Evolutionary conservation across 495 filamentous ascomycete species (phyloP).

Genomic region (Penicillium soppii): DNA sequence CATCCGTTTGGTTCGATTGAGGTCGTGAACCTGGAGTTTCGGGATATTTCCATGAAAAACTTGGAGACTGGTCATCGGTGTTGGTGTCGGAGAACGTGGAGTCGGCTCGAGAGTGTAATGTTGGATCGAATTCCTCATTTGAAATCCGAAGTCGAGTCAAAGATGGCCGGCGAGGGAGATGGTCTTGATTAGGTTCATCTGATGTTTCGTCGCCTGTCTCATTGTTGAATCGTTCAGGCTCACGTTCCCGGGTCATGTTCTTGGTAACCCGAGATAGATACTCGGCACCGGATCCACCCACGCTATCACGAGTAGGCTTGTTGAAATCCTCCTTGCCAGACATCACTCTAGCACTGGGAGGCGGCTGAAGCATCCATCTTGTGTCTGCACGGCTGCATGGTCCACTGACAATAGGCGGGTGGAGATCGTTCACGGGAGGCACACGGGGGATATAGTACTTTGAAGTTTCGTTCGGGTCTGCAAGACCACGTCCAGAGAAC

Average conservation of each 20-base stretch:
- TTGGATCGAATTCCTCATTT: conserved; percentile 29
- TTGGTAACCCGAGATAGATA: conserved; percentile 14
- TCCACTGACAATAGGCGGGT: conserved; percentile 81
- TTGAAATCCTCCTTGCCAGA: conserved; percentile 68
- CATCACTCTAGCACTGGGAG: conserved; percentile 82
- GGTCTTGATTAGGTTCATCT: conserved; percentile 11
- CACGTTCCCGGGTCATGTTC: not conserved
- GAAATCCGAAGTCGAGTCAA: conserved; percentile 17
- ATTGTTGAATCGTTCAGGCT: conserved; percentile 4
- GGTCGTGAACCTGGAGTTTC: conserved; percentile 43
- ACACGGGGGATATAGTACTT: conserved; percentile 67
- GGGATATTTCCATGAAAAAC: conserved; percentile 36
- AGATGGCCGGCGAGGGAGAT: conserved; percentile 24
- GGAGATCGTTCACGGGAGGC: conserved; percentile 81
- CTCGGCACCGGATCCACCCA: conserved; percentile 11
- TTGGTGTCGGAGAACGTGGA: conserved; percentile 36
- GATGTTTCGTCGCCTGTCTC: conserved; percentile 6
- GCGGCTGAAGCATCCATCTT: conserved; percentile 90
- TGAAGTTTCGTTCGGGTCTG: conserved; percentile 39
- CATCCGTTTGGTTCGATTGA: conserved; percentile 39
- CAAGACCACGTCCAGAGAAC: conserved; percentile 48
- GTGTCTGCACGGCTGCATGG: conserved; percentile 65
- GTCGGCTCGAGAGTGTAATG: conserved; percentile 32
- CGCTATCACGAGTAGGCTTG: conserved; percentile 20
- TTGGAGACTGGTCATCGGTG: conserved; percentile 30